phyloP scores from a whole-genome alignment of 106 monocot genomes.

The Narthecium ossifragum region DNA sequence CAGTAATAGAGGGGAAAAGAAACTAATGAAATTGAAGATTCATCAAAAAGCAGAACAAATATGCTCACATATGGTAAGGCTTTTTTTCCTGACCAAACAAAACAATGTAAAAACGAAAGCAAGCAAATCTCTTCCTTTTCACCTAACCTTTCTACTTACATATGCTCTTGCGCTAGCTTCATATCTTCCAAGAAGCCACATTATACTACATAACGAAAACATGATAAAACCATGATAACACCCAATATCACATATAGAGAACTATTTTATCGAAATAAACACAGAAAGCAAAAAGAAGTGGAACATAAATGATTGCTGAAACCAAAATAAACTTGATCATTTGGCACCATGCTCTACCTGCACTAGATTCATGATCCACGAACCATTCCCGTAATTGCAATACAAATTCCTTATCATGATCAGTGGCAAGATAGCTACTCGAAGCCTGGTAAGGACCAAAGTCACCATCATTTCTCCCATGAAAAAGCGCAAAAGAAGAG shows the following conservation, averaged over 20 bases:
- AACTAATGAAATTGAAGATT: too few species aligned
- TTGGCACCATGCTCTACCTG: conserved; percentile 23
- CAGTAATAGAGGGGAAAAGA: too few species aligned
- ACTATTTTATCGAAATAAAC: not conserved
- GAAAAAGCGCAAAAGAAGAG: conserved; percentile 81
- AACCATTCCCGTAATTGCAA: conserved; percentile 32
- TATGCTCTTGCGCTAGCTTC: too few species aligned
- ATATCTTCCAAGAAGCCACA: not conserved
- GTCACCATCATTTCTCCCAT: conserved; percentile 22
- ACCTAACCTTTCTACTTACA: too few species aligned
- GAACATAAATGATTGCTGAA: not conserved
- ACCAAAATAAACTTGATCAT: too few species aligned
- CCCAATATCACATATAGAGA: not conserved
- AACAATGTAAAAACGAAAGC: too few species aligned
- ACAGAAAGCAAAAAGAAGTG: not conserved
- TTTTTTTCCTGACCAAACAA: too few species aligned
- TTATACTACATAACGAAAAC: not conserved
- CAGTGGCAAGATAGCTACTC: conserved; percentile 19
- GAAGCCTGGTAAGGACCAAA: conserved; percentile 58
- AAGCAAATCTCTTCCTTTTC: too few species aligned
- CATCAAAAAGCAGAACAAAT: too few species aligned
- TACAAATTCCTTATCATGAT: conserved; percentile 28
- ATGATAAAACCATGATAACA: not conserved
- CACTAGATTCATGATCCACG: conserved; percentile 16
- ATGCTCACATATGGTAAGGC: too few species aligned